Conservation (phyloP, 345 rosid species). For the Salix dunnii region DNA sequence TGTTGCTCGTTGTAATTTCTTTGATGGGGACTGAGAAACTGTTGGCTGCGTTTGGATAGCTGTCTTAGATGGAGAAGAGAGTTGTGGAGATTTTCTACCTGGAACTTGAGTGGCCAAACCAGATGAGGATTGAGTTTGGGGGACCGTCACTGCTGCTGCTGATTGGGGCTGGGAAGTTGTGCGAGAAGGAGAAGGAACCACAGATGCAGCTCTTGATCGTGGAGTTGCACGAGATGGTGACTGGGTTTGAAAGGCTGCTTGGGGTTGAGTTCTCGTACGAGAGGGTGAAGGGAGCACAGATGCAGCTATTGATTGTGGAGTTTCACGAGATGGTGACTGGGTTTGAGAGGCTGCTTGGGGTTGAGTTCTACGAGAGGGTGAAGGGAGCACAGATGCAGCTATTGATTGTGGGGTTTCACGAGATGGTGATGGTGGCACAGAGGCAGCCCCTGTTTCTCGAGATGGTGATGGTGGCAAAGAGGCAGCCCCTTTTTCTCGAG, state of each 20-base stretch:
- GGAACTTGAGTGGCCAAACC: conserved; percentile 19
- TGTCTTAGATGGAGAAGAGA: conserved; percentile 33
- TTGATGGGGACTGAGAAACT: conserved; percentile 22
- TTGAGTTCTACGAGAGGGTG: conserved; percentile 11
- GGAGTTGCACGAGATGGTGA: conserved; percentile 32
- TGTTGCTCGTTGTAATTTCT: conserved; percentile 13
- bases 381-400: conserved; percentile 19
- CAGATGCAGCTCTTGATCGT: conserved; percentile 21
- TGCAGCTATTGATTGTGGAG: conserved; percentile 21
- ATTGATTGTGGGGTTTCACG: conserved; percentile 25
- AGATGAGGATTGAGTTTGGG: conserved; percentile 28
- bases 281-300: conserved; percentile 19
- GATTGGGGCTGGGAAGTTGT: conserved; percentile 19
- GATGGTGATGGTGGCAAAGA: conserved; percentile 19
- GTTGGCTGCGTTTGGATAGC: conserved; percentile 16
- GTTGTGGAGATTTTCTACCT: conserved; percentile 19
- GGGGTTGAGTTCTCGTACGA: conserved; percentile 8
- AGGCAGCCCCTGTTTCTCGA: conserved; percentile 14
- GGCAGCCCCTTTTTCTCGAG: conserved; percentile 16
- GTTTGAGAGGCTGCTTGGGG: conserved; percentile 23
- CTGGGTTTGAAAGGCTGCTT: conserved; percentile 18
- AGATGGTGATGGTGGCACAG: conserved; percentile 23
- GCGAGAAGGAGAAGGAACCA: conserved; percentile 20
- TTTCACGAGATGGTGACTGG: conserved; percentile 30
- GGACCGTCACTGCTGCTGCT: neutral